Evolutionary conservation across 2,329 filamentous ascomycete species (phyloP).

Genomic region (Orbilia blumenaviensis): DNA sequence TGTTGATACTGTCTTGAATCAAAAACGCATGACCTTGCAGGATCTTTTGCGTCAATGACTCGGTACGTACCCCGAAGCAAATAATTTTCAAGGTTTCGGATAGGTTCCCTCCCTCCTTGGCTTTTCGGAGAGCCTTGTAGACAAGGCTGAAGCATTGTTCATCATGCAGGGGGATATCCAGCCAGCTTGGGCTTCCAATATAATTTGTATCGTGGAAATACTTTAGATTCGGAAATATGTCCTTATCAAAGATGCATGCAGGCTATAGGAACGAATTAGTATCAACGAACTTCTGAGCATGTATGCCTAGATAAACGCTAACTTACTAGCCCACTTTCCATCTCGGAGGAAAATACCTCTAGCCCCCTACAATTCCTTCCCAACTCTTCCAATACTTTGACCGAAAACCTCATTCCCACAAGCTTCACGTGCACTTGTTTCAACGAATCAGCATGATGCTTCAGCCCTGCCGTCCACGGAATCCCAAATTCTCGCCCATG

Average conservation of each 20-base stretch:
- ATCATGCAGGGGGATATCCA: not conserved
- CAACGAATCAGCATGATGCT: slow-evolving; percentile 28
- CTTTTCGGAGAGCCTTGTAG: slow-evolving; percentile 1
- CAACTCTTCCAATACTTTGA: not conserved
- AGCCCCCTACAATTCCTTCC: slow-evolving; percentile 24
- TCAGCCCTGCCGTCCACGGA: slow-evolving; percentile 19
- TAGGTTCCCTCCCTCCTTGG: not conserved
- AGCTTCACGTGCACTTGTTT: slow-evolving; percentile 21
- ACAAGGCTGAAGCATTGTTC: not conserved
- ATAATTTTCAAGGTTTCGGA: slow-evolving; percentile 18
- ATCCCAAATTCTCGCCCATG: not conserved
- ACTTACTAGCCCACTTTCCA: slow-evolving; percentile 24
- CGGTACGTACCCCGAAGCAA: slow-evolving; percentile 10
- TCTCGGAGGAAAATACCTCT: slow-evolving; percentile 11
- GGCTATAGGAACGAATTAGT: slow-evolving; percentile 6
- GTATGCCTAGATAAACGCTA: not conserved
- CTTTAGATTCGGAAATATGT: slow-evolving; percentile 17
- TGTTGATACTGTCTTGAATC: not conserved
- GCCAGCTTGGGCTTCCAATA: not conserved
- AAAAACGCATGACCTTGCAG: slow-evolving; percentile 16
- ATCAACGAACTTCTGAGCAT: not conserved
- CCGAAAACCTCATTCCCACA: not conserved
- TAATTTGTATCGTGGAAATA: slow-evolving; percentile 34
- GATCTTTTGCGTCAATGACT: not conserved
- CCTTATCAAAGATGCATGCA: slow-evolving; percentile 22